These are phyloP conservation scores for Pisolithus marmoratus DNA, from an alignment of 768 basidiomycete species.

Conservation along the genomic window DNA sequence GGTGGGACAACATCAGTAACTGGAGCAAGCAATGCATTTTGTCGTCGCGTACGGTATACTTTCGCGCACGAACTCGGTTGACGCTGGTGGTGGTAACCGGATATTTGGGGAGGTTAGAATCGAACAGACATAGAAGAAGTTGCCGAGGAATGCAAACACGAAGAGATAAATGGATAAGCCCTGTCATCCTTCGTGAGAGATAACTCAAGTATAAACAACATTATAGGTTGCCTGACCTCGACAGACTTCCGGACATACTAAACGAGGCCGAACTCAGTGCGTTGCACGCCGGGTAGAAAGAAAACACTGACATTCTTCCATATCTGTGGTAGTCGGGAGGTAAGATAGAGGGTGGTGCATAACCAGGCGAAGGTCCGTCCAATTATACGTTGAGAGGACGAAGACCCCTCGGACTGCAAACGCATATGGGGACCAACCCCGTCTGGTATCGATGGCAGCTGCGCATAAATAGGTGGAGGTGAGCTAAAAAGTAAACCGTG, in stretches of 20 bases:
- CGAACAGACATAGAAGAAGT: conserved; percentile 87
- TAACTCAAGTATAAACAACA: conserved; percentile 2
- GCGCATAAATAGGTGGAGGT: conserved; percentile 9
- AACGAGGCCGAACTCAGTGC: not conserved
- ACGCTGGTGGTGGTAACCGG: conserved; percentile 49
- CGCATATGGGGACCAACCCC: conserved; percentile 4
- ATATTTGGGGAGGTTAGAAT: conserved; percentile 75
- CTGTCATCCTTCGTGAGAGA: conserved; percentile 29
- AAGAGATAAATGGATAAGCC: conserved; percentile 94
- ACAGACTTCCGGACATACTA: conserved; percentile 89
- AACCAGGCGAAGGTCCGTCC: conserved; percentile 94
- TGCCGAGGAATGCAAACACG: conserved; percentile 89
- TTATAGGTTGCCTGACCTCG: conserved; percentile 41
- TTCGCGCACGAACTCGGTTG: conserved; percentile 67
- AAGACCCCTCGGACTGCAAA: conserved; percentile 15
- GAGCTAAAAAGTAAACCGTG: conserved; percentile 8
- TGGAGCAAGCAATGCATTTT: not conserved
- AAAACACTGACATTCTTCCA: conserved; percentile 88
- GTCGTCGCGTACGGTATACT: conserved; percentile 68
- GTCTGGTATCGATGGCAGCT: conserved; percentile 11
- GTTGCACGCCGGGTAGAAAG: not conserved
- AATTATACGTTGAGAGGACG: conserved; percentile 53
- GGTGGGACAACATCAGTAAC: not conserved
- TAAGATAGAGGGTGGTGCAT: conserved; percentile 90
- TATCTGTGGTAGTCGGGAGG: conserved; percentile 92